Base-by-base conservation (phyloP, 108 stramenopile genomes). In the Fragilariopsis cylindrus region DNA sequence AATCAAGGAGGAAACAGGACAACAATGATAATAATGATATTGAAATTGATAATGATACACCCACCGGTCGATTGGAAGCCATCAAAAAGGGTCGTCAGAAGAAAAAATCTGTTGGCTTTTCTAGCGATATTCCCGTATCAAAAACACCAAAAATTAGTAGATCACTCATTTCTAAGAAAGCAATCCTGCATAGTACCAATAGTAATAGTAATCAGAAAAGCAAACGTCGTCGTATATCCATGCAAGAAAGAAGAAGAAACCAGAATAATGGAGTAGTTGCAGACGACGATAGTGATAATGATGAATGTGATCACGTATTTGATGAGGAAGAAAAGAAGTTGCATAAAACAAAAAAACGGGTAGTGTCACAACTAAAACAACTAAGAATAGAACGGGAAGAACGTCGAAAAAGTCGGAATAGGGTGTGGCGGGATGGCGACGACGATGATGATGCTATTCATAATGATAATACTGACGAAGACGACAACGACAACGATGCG, bases 351-450 rank as follows among this genome's bases (percentile, higher is more conserved):
- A 19, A 42, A 68, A 48, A 47, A 9, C 42, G 39, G 5, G 42
- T 53, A 7, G 55, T 43, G 21, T 54, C 58, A 9, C 43, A 70
- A 50, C 41, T 67, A 57, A 65, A 53, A 15, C 65, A 82, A 48
- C 41, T 82, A n/a, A 57, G 71, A 44, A 47, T 49, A 19, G 80
- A 71, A 5, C 74, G 80, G 3, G 73, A 74, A 43, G 40, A 65
- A 46, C 63, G 69, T 40, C 57, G 79, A 50, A 52, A 71, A 70
- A 41, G 68, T 49, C 65, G 67, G 55, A 49, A 53, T 49, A 21
- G 19, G 18, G 60, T 46, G 7, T 78, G 62, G 71, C 39, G 65
- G 57, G 45, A 60, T 50, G 54, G 50, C 15, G 40, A 49, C 30
- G 43, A 64, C 3, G 12, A 40, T 9, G 45, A 49, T 40, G 53